Base-by-base conservation (phyloP, 345 rosid genomes). In the Acer campestre region DNA sequence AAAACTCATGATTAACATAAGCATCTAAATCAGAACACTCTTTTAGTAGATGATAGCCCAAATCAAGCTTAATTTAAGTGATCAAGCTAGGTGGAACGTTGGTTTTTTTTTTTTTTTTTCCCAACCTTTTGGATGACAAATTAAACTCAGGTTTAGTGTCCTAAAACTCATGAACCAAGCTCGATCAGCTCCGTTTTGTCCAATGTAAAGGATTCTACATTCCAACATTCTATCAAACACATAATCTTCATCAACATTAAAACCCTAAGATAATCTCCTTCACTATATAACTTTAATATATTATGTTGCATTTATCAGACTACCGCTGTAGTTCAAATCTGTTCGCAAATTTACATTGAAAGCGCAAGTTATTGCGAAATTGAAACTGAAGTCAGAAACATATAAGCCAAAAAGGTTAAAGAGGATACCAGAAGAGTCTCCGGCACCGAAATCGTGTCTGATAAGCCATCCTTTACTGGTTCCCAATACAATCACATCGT, bases 401-500 rank as follows among this genome's bases (percentile, higher is more conserved):
- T 42, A 42, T 42, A 42, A 44, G 59, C 8, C 53, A 18, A 78
- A 18, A 16, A 68, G 61, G 61, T 14, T 35, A 67, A 61, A 48
- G 20, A 31, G 38, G 38, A 48, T 81, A 93, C 98, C 99, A 77
- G 59, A 78, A 75, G 98, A 90, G 78, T 87, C 91, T 4, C 98
- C 98, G 63, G 88, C 88, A 22, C 98, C 91, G 66, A 96, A 96
- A 81, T 96, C 98, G 80, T 96, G 93, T 14, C 98, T 80, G 71
- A 96, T 90, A 62, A 96, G 86, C 98, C 98, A 96, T 35, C 99
- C 98, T 81, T 87, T 92, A 80, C 98, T 94, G 25, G 99, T 96
- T 68, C 99, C 99, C 2, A 94, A 70, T 40, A 91, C 86, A 68
- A 96, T 96, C 42, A 96, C 98, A 78, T 96, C 99, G 76, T 90